Conservation (phyloP, 139 green algal genomes). For the Trebouxia sp. region DNA sequence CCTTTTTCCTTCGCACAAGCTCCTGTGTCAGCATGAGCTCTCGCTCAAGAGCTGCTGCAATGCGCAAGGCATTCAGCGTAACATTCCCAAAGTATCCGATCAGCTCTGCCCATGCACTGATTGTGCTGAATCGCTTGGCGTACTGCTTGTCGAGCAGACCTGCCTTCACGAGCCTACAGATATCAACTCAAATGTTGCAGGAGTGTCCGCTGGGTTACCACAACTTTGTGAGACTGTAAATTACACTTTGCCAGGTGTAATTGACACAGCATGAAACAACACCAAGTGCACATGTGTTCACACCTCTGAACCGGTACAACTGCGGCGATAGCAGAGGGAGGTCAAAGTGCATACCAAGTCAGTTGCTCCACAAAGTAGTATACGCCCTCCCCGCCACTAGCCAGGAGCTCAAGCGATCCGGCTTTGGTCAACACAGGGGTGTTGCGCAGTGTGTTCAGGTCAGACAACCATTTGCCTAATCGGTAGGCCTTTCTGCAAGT, state of each 20-base stretch:
- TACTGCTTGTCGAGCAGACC: conserved; percentile 65
- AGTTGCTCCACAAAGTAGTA: conserved; percentile 90
- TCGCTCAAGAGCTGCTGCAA: conserved; percentile 41
- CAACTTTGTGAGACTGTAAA: too few species aligned
- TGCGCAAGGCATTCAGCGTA: conserved; percentile 51
- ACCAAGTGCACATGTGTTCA: too few species aligned
- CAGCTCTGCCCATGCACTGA: conserved; percentile 71
- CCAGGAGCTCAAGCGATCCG: conserved; percentile 62
- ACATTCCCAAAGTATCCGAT: conserved; percentile 77
- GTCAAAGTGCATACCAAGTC: conserved; percentile 56
- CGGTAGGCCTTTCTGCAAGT: conserved; percentile 73
- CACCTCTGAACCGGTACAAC: too few species aligned
- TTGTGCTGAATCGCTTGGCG: conserved; percentile 46
- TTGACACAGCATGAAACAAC: too few species aligned
- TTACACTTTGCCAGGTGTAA: too few species aligned
- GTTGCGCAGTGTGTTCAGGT: conserved; percentile 71
- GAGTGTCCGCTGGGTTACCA: too few species aligned
- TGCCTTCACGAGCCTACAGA: conserved; percentile 80
- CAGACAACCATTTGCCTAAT: conserved; percentile 81
- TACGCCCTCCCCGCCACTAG: conserved; percentile 65
- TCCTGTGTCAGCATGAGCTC: conserved; percentile 54
- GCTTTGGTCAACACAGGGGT: conserved; percentile 37
- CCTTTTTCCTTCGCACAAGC: conserved; percentile 47
- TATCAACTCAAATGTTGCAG: too few species aligned
- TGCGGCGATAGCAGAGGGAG: neutral